phyloP scores from a whole-genome alignment of 768 basidiomycete species.

The Leccinum incarnatum region DNA sequence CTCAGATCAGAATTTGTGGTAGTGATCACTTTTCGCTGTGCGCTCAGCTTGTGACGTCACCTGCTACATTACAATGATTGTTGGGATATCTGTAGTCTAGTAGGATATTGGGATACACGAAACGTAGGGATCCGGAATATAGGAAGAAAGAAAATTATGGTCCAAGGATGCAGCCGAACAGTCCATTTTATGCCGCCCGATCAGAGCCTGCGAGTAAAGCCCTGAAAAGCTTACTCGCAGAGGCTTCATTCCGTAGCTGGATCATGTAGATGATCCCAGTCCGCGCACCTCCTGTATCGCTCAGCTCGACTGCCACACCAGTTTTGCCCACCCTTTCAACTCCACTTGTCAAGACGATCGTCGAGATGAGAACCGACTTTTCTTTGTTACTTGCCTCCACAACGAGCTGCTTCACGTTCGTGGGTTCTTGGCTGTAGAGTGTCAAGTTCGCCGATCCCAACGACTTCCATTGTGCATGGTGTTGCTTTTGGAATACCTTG shows the following conservation, averaged over 20 bases:
- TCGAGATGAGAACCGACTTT: conserved; percentile 82
- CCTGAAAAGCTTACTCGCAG: conserved; percentile 82
- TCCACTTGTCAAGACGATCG: conserved; percentile 93
- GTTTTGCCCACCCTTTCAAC: conserved; percentile 99
- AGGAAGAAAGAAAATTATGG: background rate
- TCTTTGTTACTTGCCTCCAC: conserved; percentile 82
- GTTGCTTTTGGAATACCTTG: conserved; percentile 94
- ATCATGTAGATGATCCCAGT: conserved; percentile 98
- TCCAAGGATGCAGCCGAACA: background rate
- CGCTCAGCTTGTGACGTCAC: conserved; percentile 47
- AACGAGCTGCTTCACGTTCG: conserved; percentile 93
- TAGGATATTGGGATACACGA: conserved; percentile 13
- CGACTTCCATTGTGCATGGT: conserved; percentile 97
- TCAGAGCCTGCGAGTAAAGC: conserved; percentile 86
- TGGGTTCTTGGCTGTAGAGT: conserved; percentile 81
- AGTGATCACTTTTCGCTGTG: conserved; percentile 86
- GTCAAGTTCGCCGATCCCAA: conserved; percentile 85
- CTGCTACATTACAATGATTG: conserved; percentile 9
- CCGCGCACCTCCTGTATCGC: conserved; percentile 77
- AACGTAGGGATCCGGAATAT: background rate
- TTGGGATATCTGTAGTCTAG: conserved; percentile 2
- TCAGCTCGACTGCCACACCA: conserved; percentile 93
- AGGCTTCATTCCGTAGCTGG: conserved; percentile 85
- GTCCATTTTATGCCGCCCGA: conserved; percentile 39
- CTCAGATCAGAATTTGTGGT: conserved; percentile 73